These are phyloP conservation scores for Penicillium psychrosexuale DNA, from an alignment of 2,329 filamentous ascomycete species.

Conservation along the genomic window DNA sequence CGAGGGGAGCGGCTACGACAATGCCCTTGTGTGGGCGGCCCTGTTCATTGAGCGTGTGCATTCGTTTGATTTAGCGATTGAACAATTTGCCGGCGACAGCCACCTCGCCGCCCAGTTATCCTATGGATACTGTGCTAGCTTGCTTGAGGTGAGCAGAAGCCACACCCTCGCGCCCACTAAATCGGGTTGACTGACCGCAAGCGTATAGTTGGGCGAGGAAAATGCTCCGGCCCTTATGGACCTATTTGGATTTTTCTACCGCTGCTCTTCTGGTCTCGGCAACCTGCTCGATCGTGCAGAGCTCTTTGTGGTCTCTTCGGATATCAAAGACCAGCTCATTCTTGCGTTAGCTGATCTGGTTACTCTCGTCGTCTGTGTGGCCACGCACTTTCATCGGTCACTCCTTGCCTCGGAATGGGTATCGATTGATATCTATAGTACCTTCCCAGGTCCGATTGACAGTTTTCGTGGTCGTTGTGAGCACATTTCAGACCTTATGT, in stretches of 20 bases:
- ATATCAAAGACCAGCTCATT: slow-evolving; percentile 49
- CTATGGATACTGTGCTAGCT: slow-evolving; percentile 48
- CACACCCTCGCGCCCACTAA: background rate
- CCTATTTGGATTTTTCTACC: slow-evolving; percentile 54
- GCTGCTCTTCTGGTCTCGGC: slow-evolving; percentile 43
- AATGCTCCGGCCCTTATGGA: slow-evolving; percentile 44
- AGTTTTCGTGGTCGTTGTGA: slow-evolving; percentile 37
- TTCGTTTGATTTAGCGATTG: slow-evolving; percentile 37
- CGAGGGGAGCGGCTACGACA: slow-evolving; percentile 43
- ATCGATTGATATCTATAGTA: slow-evolving; percentile 38
- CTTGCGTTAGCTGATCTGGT: slow-evolving; percentile 39
- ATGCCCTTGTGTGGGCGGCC: slow-evolving; percentile 41
- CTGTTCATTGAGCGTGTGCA: slow-evolving; percentile 40
- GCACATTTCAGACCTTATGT: slow-evolving; percentile 39
- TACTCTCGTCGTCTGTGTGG: slow-evolving; percentile 29
- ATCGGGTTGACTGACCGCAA: background rate
- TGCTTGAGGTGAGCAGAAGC: slow-evolving; percentile 45
- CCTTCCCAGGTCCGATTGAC: slow-evolving; percentile 38
- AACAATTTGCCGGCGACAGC: slow-evolving; percentile 38
- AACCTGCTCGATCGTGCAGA: slow-evolving; percentile 48
- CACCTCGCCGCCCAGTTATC: slow-evolving; percentile 48
- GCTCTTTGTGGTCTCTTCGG: slow-evolving; percentile 46
- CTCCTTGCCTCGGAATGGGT: slow-evolving; percentile 25
- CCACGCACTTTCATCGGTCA: slow-evolving; percentile 38
- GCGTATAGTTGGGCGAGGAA: slow-evolving; percentile 20